Evolutionary conservation across 352 stramenopile genomes (phyloP).

Genomic region (Globisporangium canariense): DNA sequence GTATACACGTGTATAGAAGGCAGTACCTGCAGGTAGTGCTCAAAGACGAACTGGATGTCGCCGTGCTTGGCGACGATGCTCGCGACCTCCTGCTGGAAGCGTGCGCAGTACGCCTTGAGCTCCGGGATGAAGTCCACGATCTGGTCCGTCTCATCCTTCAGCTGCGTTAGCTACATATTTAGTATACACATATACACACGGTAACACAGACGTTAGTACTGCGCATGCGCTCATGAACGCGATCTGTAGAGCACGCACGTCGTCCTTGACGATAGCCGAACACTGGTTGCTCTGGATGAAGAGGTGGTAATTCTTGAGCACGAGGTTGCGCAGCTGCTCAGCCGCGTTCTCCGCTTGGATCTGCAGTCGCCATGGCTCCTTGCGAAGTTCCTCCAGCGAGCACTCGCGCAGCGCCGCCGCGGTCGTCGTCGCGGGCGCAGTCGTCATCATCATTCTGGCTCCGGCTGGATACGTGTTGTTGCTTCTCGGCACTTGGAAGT

Average conservation of each 20-base stretch:
- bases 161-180: conserved; percentile 37
- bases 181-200: conserved; percentile 5
- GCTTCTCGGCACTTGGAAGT: not conserved
- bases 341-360: conserved; percentile 75
- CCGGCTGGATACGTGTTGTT: not conserved
- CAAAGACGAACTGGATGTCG: conserved; percentile 88
- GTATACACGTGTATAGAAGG: too few species aligned
- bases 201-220: not conserved
- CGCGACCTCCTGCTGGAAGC: conserved; percentile 51
- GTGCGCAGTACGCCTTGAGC: conserved; percentile 48
- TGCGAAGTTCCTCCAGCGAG: conserved; percentile 81
- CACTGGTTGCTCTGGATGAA: conserved; percentile 91
- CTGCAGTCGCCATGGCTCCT: conserved; percentile 81
- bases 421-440: conserved; percentile 3
- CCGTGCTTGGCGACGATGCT: conserved; percentile 64
- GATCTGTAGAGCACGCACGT: conserved; percentile 28
- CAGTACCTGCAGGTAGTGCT: conserved; percentile 81
- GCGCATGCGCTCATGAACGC: not conserved
- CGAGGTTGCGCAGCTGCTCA: conserved; percentile 73
- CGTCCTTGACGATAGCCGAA: conserved; percentile 73
- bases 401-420: conserved; percentile 38
- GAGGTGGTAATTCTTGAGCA: conserved; percentile 89
- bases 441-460: not conserved
- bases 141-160: conserved; percentile 64
- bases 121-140: conserved; percentile 50